Evolutionary conservation across 345 rosid species (phyloP).

Genomic region (Durio zibethinus): DNA sequence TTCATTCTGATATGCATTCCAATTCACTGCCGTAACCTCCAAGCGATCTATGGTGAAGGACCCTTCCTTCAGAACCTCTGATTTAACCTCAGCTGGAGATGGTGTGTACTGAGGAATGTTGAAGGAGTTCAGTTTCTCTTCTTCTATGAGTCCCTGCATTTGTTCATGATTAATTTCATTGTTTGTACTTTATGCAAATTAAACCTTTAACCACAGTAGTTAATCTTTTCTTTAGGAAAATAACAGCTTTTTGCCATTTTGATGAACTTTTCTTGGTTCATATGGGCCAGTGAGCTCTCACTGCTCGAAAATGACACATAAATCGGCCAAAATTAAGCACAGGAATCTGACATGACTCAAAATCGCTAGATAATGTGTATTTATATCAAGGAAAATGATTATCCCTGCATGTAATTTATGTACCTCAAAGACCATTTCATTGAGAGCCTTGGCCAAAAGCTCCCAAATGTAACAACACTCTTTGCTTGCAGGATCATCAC

Average conservation of each 20-base stretch:
- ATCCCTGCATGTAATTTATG: too few relatives aligned
- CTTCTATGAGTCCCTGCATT: conserved; percentile 45
- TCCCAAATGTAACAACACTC: conserved; percentile 52
- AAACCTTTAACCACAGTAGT: neutral
- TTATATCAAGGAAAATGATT: too few relatives aligned
- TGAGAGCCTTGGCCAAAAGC: conserved; percentile 48
- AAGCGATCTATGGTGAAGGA: conserved; percentile 35
- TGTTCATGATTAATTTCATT: neutral
- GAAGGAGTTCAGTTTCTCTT: conserved; percentile 40
- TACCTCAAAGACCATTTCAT: conserved; percentile 51
- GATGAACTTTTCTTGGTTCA: too few relatives aligned
- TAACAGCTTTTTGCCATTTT: neutral
- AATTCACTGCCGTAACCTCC: conserved; percentile 37
- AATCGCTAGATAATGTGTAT: too few relatives aligned
- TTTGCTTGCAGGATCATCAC: conserved; percentile 41
- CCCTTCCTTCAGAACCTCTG: conserved; percentile 37
- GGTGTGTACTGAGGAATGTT: conserved; percentile 54
- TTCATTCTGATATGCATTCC: conserved; percentile 29
- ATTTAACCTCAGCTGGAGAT: conserved; percentile 41
- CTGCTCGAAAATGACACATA: too few relatives aligned
- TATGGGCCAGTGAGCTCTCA: too few relatives aligned
- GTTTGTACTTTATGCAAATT: neutral
- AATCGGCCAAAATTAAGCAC: too few relatives aligned
- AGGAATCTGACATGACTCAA: too few relatives aligned
- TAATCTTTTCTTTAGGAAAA: neutral